These are phyloP conservation scores for Lipomyces japonicus DNA, from an alignment of 805 yeast species.

Conservation along the genomic window DNA sequence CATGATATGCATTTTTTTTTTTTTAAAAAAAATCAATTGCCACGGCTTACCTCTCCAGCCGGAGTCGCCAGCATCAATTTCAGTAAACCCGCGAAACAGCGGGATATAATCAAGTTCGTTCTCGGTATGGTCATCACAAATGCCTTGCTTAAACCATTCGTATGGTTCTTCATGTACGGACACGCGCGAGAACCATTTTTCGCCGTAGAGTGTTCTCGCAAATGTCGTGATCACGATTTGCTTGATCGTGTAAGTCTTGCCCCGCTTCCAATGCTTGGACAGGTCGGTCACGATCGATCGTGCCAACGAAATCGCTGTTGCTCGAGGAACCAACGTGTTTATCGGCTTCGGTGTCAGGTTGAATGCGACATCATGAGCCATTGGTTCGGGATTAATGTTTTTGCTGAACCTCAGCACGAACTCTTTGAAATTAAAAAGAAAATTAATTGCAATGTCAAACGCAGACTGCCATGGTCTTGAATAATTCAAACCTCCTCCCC, in stretches of 20 bases:
- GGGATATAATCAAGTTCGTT: conserved; percentile 41
- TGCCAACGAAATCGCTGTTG: conserved; percentile 19
- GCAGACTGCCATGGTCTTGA: too few species aligned
- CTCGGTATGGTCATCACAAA: conserved; percentile 40
- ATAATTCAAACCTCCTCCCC: too few species aligned
- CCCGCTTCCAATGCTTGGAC: conserved; percentile 9
- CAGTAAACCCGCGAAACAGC: conserved; percentile 33
- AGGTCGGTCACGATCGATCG: conserved; percentile 21
- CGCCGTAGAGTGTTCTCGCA: conserved; percentile 18
- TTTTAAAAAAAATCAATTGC: too few species aligned
- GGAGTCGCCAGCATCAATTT: conserved; percentile 24
- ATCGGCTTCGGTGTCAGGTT: conserved; percentile 11
- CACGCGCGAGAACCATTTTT: conserved; percentile 41
- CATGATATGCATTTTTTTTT: not conserved
- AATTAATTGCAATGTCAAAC: too few species aligned
- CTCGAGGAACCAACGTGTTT: conserved; percentile 8
- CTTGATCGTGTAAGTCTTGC: not conserved
- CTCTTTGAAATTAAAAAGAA: too few species aligned
- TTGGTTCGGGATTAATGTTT: too few species aligned
- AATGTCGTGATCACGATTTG: conserved; percentile 14
- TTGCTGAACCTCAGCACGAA: too few species aligned
- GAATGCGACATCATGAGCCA: conserved; percentile 10
- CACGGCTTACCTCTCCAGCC: conserved; percentile 26
- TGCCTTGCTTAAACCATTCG: conserved; percentile 32
- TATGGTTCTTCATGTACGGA: conserved; percentile 37